These are phyloP conservation scores for Phellopilus nigrolimitatus DNA, from an alignment of 1,284 basidiomycete genomes.

Conservation along the genomic window DNA sequence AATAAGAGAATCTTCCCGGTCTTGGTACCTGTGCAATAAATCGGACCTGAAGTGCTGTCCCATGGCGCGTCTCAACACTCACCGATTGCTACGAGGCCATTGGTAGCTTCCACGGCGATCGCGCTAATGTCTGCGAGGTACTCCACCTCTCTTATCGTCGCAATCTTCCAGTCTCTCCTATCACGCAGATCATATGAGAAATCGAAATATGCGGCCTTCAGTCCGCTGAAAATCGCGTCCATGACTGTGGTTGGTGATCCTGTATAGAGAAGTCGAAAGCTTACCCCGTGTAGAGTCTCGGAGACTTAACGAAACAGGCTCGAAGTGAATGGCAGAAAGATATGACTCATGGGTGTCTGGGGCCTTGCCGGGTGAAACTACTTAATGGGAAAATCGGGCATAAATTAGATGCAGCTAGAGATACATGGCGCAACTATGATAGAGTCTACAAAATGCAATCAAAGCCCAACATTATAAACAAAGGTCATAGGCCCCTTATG, in stretches of 20 bases:
- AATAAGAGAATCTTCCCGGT: slow-evolving; percentile 57
- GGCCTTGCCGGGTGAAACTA: too few species aligned
- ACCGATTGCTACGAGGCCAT: slow-evolving; percentile 72
- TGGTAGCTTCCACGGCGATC: slow-evolving; percentile 66
- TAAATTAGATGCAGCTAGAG: slow-evolving; percentile 16
- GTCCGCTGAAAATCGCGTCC: slow-evolving; percentile 9
- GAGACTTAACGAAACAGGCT: too few species aligned
- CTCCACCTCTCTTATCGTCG: slow-evolving; percentile 42
- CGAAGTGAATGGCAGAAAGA: too few species aligned
- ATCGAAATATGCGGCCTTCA: slow-evolving; percentile 31
- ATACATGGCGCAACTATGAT: slow-evolving; percentile 5
- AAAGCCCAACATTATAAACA: background rate
- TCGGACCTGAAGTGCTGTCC: background rate
- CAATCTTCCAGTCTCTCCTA: slow-evolving; percentile 51
- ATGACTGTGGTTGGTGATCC: background rate
- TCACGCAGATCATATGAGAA: slow-evolving; percentile 55
- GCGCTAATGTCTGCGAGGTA: slow-evolving; percentile 55
- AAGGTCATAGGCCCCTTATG: background rate
- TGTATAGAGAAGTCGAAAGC: too few species aligned
- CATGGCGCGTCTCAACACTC: slow-evolving; percentile 21
- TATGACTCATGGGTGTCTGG: too few species aligned
- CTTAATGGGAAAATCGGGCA: slow-evolving; percentile 5
- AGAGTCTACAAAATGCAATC: slow-evolving; percentile 1
- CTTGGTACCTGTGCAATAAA: slow-evolving; percentile 44
- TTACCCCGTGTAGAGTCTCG: too few species aligned